A percentile compares a stretch with the other conserved stretches of the same genome.
These are phyloP conservation scores for Trichoderma pleuroti DNA, from an alignment of 2,329 filamentous ascomycete genomes.

Conservation along the genomic window DNA sequence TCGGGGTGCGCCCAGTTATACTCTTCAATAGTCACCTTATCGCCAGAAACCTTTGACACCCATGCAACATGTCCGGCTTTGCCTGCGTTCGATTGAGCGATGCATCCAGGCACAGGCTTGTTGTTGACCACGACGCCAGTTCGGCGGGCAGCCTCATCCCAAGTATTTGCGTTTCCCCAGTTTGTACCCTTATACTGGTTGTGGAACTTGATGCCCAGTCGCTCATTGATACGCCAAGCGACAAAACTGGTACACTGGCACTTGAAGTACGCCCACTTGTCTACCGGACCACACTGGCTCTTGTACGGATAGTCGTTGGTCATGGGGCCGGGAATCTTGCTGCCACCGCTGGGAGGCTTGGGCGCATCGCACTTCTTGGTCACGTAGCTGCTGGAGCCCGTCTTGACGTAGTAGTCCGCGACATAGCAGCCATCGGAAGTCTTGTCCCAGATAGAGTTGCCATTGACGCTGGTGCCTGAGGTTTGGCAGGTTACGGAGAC, in stretches of 20 bases:
- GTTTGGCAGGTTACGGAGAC: conserved; percentile 21
- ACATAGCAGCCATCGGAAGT: conserved; percentile 21
- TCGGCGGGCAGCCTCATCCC: conserved; percentile 22
- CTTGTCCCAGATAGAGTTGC: conserved; percentile 21
- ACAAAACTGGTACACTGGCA: conserved; percentile 26
- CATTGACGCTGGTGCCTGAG: conserved; percentile 16
- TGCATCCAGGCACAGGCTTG: conserved; percentile 19
- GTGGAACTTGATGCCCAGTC: conserved; percentile 23
- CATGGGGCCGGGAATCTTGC: conserved; percentile 16
- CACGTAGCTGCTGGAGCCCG: conserved; percentile 18
- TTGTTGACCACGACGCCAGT: conserved; percentile 18
- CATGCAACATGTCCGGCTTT: conserved; percentile 21
- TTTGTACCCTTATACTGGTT: conserved; percentile 23
- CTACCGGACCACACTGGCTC: conserved; percentile 20
- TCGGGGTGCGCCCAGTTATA: conserved; percentile 21
- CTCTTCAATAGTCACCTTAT: conserved; percentile 23
- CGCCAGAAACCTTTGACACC: conserved; percentile 20
- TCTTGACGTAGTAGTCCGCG: conserved; percentile 22
- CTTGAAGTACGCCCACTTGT: conserved; percentile 23
- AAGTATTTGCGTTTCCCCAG: conserved; percentile 25
- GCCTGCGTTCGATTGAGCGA: conserved; percentile 22
- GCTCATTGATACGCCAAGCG: conserved; percentile 24
- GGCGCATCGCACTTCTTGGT: conserved; percentile 1
- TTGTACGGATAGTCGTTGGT: conserved; percentile 25
- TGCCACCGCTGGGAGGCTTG: conserved; percentile 1